These are phyloP conservation scores for Saraca asoca DNA, from an alignment of 331 rosid genomes.

Conservation along the genomic window DNA sequence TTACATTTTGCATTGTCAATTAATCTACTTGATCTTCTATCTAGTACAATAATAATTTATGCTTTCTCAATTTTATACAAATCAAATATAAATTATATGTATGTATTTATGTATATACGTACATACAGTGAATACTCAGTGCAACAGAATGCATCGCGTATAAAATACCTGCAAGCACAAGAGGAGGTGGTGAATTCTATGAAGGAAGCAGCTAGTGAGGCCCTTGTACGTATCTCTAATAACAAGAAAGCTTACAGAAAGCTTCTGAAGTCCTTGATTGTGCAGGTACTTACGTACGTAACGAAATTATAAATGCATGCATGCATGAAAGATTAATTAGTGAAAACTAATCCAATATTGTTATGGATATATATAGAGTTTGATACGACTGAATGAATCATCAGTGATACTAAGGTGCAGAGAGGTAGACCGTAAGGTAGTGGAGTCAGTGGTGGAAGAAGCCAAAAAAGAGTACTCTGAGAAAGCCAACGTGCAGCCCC, in stretches of 20 bases:
- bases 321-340: too few relatives aligned
- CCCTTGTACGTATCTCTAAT: constrained; percentile 30
- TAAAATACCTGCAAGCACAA: constrained; percentile 55
- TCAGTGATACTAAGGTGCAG: constrained; percentile 49
- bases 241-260: constrained; percentile 45
- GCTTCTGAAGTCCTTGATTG: constrained; percentile 39
- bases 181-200: constrained; percentile 50
- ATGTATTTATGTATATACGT: constrained; percentile 1
- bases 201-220: constrained; percentile 48
- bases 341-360: not conserved
- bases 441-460: constrained; percentile 50
- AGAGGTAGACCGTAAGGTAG: constrained; percentile 44
- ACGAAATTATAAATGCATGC: too few relatives aligned
- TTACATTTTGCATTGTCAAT: too few relatives aligned
- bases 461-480: constrained; percentile 44
- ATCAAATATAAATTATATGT: not conserved
- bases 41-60: not conserved
- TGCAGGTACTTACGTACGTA: constrained; percentile 41
- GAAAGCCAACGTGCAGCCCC: constrained; percentile 38
- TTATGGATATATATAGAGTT: constrained; percentile 33
- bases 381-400: constrained; percentile 45
- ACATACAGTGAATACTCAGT: constrained; percentile 53
- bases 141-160: constrained; percentile 55
- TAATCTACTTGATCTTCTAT: too few relatives aligned
- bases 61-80: too few relatives aligned